A percentile compares a stretch with the other conserved stretches of the same genome.
These are phyloP conservation scores for Scheffersomyces illinoinensis DNA, from an alignment of 1,139 yeast species.

Conservation along the genomic window DNA sequence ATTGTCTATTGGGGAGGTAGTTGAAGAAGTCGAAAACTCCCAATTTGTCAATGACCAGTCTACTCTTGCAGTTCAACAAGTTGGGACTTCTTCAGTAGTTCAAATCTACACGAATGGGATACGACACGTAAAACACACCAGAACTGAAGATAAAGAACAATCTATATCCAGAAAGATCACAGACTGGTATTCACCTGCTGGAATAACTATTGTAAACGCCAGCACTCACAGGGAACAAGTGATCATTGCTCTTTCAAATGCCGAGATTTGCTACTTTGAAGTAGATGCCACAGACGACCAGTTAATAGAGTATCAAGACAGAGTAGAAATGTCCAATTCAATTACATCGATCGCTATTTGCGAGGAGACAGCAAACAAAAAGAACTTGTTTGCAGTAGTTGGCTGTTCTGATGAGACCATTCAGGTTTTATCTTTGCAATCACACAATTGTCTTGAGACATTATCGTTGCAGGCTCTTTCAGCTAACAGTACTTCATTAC, in stretches of 20 bases:
- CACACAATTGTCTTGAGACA: slow-evolving; percentile 61
- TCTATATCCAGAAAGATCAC: slow-evolving; percentile 27
- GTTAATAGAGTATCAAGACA: slow-evolving; percentile 68
- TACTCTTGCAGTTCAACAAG: slow-evolving; percentile 70
- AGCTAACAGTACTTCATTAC: slow-evolving; percentile 54
- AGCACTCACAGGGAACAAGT: slow-evolving; percentile 69
- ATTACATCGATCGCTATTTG: slow-evolving; percentile 61
- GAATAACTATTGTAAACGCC: slow-evolving; percentile 61
- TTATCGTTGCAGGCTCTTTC: slow-evolving; percentile 69
- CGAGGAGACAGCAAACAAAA: slow-evolving; percentile 38
- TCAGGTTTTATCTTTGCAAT: slow-evolving; percentile 65
- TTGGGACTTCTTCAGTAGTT: slow-evolving; percentile 63
- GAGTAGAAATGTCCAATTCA: slow-evolving; percentile 53
- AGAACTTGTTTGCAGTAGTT: slow-evolving; percentile 63
- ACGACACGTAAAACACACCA: slow-evolving; percentile 52
- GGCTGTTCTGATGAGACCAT: slow-evolving; percentile 75
- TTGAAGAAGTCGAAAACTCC: slow-evolving; percentile 73
- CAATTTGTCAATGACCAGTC: slow-evolving; percentile 56
- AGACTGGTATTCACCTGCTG: slow-evolving; percentile 88
- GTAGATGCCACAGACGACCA: slow-evolving; percentile 61
- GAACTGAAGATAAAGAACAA: slow-evolving; percentile 17
- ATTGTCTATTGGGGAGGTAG: slow-evolving; percentile 74
- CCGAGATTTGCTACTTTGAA: slow-evolving; percentile 83
- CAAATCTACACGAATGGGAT: slow-evolving; percentile 80
- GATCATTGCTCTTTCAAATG: slow-evolving; percentile 67